Evolutionary conservation across 768 basidiomycete genomes (phyloP).

Genomic region (Strobilomyces echinocephalus): DNA sequence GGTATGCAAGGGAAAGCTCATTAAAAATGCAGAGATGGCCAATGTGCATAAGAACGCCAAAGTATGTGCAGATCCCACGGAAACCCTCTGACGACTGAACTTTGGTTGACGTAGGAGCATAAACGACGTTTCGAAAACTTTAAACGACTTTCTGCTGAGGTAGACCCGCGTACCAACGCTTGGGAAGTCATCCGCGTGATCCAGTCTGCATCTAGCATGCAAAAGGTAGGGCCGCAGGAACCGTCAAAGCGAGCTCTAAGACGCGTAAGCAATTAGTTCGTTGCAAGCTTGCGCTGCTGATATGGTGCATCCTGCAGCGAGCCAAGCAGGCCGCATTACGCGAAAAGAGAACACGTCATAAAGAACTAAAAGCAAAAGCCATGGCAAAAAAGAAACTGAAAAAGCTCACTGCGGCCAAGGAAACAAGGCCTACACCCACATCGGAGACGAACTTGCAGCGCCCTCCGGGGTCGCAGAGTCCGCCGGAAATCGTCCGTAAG

Average conservation of each 20-base stretch:
- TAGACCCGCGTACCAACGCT: slow-evolving; percentile 44
- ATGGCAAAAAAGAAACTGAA: slow-evolving; percentile 32
- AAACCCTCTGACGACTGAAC: not conserved
- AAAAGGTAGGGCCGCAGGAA: slow-evolving; percentile 12
- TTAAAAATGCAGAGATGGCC: slow-evolving; percentile 57
- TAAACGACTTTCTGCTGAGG: slow-evolving; percentile 35
- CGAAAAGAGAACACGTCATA: slow-evolving; percentile 46
- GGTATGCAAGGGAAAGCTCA: slow-evolving; percentile 66
- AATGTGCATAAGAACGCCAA: slow-evolving; percentile 56
- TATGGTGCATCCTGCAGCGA: slow-evolving; percentile 34
- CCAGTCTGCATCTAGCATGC: slow-evolving; percentile 1
- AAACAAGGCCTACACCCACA: not conserved
- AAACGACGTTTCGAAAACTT: slow-evolving; percentile 55
- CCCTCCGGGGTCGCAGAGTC: not conserved
- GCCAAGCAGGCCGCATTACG: slow-evolving; percentile 42
- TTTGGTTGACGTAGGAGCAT: slow-evolving; percentile 47
- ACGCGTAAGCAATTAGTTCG: slow-evolving; percentile 40
- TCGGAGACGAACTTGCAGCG: not conserved
- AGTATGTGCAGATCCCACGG: slow-evolving; percentile 42
- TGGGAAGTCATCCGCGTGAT: slow-evolving; percentile 36
- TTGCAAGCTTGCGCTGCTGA: not conserved
- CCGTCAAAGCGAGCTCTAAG: slow-evolving; percentile 61
- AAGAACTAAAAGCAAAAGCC: slow-evolving; percentile 39
- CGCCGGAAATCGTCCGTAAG: slow-evolving; percentile 8
- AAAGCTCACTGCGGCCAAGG: not conserved